Base-by-base conservation (phyloP, 1,284 basidiomycete genomes). In the Rhodotorula sp. region DNA sequence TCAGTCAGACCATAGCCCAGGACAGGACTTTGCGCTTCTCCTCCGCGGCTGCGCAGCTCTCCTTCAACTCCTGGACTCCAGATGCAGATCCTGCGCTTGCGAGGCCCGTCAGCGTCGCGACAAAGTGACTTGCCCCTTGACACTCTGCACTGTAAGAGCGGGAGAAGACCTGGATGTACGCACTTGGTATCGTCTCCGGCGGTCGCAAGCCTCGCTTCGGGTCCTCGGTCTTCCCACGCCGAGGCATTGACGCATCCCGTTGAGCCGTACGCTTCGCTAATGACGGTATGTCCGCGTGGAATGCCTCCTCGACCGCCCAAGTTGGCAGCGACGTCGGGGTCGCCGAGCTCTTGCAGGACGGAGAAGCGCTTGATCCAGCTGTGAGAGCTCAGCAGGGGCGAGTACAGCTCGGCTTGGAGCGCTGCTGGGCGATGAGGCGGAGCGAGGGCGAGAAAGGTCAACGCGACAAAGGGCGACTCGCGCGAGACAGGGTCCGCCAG, bases 121-220 rank as follows among this genome's bases (percentile, higher is more conserved):
- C n/a, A n/a, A n/a, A n/a, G n/a, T n/a, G n/a, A n/a, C n/a, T n/a
- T n/a, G n/a, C n/a, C n/a, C n/a, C n/a, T n/a, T n/a, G n/a, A n/a
- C n/a, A n/a, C n/a, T n/a, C n/a, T n/a, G n/a, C n/a, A n/a, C n/a
- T n/a, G n/a, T n/a, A n/a, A n/a, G n/a, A n/a, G n/a, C n/a, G n/a
- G n/a, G n/a, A n/a, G n/a, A n/a, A n/a, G n/a, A n/a, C n/a, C n/a
- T n/a, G n/a, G n/a, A n/a, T n/a, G n/a, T n/a, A n/a, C 28, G 61
- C 59, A 72, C 73, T 74, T 70, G 21, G 76, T 77, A 34, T 78
- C 77, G 57, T 78, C 77, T 45, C 74, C 74, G 7, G 70, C 77
- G 1, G 66, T 71, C 1, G 72, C 74, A 45, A 78, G 59, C 18
- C 66, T 60, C 45, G 62, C 61, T 28, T 62, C 55, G 5, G 21